Evolutionary conservation across 164 flowering plant genomes (phyloP).

Genomic region (Chimonanthus salicifolius): DNA sequence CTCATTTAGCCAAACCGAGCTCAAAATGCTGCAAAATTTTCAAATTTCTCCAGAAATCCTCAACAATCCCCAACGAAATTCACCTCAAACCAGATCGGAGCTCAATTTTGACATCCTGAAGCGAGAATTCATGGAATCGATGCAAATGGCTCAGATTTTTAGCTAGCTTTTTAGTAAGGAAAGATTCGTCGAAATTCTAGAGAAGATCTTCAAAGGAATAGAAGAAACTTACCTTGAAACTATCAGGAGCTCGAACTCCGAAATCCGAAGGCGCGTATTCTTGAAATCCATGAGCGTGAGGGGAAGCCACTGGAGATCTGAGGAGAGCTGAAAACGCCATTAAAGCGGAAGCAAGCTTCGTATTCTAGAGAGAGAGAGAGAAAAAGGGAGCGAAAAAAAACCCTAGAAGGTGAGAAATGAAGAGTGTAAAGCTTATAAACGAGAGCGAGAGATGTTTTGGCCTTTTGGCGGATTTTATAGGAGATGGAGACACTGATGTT

Average conservation of each 20-base stretch:
- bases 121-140: neutral
- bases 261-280: slow-evolving; percentile 1
- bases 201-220: neutral
- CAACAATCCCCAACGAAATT: too few relatives aligned
- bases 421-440: neutral
- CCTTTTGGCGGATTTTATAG: neutral
- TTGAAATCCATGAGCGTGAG: neutral
- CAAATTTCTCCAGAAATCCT: too few relatives aligned
- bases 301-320: slow-evolving; percentile 8
- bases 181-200: neutral
- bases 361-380: neutral
- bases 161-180: too few relatives aligned
- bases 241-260: slow-evolving; percentile 5
- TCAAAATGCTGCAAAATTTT: neutral
- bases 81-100: neutral
- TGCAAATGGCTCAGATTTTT: too few relatives aligned
- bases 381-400: neutral
- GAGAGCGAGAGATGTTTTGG: neutral
- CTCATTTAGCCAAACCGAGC: neutral
- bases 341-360: neutral
- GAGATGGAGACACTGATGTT: too few relatives aligned
- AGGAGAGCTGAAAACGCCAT: slow-evolving; percentile 9
- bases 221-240: neutral
- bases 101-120: neutral
- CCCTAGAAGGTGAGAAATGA: slow-evolving; percentile 5